These are phyloP conservation scores for Debaryomyces psychrophilus DNA, from an alignment of 1,139 yeast genomes.

Conservation along the genomic window DNA sequence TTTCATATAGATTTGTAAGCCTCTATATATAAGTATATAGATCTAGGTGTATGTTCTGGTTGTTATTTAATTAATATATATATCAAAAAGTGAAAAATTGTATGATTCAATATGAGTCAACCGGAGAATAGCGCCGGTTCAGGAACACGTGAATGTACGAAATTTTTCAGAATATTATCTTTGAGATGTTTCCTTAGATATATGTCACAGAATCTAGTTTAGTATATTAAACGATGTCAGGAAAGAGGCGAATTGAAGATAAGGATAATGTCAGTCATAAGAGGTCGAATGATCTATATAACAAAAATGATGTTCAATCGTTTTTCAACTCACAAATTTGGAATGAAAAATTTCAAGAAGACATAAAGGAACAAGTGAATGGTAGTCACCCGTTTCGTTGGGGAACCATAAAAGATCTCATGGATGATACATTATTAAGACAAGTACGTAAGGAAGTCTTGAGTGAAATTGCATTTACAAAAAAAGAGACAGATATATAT, in stretches of 20 bases:
- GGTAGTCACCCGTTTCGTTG: slow-evolving; percentile 80
- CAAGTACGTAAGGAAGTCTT: slow-evolving; percentile 84
- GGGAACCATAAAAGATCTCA: slow-evolving; percentile 77
- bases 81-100: neutral
- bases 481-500: slow-evolving; percentile 95
- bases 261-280: slow-evolving; percentile 16
- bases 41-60: neutral
- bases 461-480: slow-evolving; percentile 82
- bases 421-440: slow-evolving; percentile 76
- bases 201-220: neutral
- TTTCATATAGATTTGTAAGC: neutral
- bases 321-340: slow-evolving; percentile 62
- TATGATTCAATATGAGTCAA: slow-evolving; percentile 10
- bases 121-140: slow-evolving; percentile 5
- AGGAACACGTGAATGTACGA: slow-evolving; percentile 8
- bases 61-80: neutral
- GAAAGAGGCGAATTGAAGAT: slow-evolving; percentile 11
- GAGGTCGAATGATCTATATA: slow-evolving; percentile 26
- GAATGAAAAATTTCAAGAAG: slow-evolving; percentile 43
- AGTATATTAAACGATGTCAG: neutral
- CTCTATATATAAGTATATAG: neutral
- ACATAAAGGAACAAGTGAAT: slow-evolving; percentile 43
- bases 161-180: slow-evolving; percentile 6
- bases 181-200: neutral
- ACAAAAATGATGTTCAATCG: slow-evolving; percentile 42